A percentile compares a stretch with the other conserved stretches of the same genome.
phyloP scores from a whole-genome alignment of 345 rosid species.

The Corymbia maculata region DNA sequence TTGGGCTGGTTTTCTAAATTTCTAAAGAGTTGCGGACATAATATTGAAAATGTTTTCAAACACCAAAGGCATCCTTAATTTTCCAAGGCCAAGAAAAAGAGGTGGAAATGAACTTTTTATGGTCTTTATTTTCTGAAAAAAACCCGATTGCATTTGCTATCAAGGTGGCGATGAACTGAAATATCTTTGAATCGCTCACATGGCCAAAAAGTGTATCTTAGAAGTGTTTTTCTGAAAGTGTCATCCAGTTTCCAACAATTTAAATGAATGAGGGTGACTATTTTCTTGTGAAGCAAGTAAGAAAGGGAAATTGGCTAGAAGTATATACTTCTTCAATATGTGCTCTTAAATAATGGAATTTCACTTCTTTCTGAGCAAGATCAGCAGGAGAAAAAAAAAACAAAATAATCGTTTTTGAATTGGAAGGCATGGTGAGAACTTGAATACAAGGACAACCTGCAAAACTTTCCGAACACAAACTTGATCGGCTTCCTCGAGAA shows the following conservation, averaged over 20 bases:
- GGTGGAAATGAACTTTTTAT: not conserved
- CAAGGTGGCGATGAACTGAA: not conserved
- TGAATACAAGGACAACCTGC: not conserved
- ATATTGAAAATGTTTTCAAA: not conserved
- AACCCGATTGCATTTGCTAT: not conserved
- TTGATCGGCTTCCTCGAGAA: not conserved
- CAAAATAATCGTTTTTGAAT: not conserved
- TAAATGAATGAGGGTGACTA: not conserved
- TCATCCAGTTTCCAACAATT: not conserved
- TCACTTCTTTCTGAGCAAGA: not conserved
- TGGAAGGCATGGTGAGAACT: not conserved
- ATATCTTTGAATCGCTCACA: not conserved
- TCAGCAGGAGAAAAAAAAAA: not conserved
- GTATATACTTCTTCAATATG: not conserved
- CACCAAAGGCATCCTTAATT: not conserved
- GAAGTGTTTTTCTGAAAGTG: not conserved
- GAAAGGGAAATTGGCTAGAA: not conserved
- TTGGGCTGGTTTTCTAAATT: not conserved
- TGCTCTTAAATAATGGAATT: not conserved
- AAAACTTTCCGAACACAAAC: not conserved
- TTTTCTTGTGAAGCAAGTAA: not conserved
- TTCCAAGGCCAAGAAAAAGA: not conserved
- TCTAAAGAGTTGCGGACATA: not conserved
- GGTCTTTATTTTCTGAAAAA: not conserved
- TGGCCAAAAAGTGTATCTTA: not conserved